Conservation (phyloP, 495 filamentous ascomycete genomes). For the Cercophora scortea region DNA sequence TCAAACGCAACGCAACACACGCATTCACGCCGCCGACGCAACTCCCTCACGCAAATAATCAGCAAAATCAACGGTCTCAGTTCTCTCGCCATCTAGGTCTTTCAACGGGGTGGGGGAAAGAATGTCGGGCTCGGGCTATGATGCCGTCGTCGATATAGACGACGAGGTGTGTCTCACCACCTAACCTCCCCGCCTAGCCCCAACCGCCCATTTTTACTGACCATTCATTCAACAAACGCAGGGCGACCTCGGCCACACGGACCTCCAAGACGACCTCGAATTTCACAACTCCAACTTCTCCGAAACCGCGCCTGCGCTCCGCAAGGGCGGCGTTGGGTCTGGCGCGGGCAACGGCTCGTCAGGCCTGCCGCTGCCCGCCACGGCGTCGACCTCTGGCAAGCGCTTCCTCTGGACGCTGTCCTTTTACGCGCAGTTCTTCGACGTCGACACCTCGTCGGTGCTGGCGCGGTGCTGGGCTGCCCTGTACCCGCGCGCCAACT, state of each 20-base stretch:
- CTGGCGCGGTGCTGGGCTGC: slow-evolving; percentile 74
- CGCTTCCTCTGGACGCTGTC: slow-evolving; percentile 84
- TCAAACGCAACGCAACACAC: not conserved
- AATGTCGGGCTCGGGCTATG: slow-evolving; percentile 85
- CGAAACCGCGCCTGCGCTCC: slow-evolving; percentile 45
- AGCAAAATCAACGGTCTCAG: not conserved
- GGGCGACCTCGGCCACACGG: slow-evolving; percentile 96
- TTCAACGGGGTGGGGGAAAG: slow-evolving; percentile 2
- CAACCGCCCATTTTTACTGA: not conserved
- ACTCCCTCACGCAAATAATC: not conserved
- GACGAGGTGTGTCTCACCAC: slow-evolving; percentile 49
- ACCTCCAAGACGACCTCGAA: slow-evolving; percentile 97
- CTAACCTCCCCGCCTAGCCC: not conserved
- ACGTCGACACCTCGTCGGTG: slow-evolving; percentile 88
- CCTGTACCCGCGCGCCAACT: slow-evolving; percentile 83
- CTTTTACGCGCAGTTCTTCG: slow-evolving; percentile 97
- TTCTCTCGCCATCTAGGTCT: not conserved
- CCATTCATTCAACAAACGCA: slow-evolving; percentile 24
- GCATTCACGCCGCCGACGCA: not conserved
- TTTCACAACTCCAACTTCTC: slow-evolving; percentile 78
- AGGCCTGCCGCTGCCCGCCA: slow-evolving; percentile 57
- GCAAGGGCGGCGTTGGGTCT: slow-evolving; percentile 31
- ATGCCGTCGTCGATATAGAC: slow-evolving; percentile 95
- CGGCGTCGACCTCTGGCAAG: slow-evolving; percentile 50
- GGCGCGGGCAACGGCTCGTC: slow-evolving; percentile 25